Percentiles rank a stretch among this genome's conserved stretches.
phyloP scores from a whole-genome alignment of 1,284 basidiomycete genomes.

The Tilletiaria anomala region DNA sequence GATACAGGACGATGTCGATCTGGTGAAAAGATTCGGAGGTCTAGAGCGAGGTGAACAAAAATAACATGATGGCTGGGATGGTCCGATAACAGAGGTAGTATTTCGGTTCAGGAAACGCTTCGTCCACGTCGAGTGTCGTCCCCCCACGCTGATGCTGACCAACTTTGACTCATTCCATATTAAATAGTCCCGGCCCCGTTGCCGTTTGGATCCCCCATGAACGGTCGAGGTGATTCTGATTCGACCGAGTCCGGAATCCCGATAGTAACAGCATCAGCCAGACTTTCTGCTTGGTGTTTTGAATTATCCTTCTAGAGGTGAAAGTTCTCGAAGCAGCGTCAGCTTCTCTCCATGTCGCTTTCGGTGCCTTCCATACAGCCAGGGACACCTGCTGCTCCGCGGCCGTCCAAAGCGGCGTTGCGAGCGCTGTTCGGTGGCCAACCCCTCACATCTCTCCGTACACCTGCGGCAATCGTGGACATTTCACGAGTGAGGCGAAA shows the following conservation, averaged over 20 bases:
- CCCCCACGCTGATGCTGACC: too few species aligned
- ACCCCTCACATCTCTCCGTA: slow-evolving; percentile 51
- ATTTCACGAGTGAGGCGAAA: slow-evolving; percentile 55
- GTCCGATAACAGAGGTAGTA: too few species aligned
- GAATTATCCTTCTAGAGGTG: neutral
- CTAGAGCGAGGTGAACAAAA: too few species aligned
- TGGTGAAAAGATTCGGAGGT: too few species aligned
- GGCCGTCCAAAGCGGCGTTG: neutral
- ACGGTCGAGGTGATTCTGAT: neutral
- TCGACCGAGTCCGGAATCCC: neutral
- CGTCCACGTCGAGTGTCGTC: too few species aligned
- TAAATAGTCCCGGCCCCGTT: too few species aligned
- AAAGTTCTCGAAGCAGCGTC: too few species aligned
- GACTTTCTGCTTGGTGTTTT: neutral
- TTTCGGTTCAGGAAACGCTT: too few species aligned
- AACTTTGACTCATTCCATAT: too few species aligned
- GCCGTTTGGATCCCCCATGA: too few species aligned
- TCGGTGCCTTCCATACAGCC: neutral
- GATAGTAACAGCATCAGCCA: neutral
- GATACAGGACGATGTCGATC: too few species aligned
- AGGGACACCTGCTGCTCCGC: neutral
- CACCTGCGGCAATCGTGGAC: slow-evolving; percentile 65
- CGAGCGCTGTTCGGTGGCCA: slow-evolving; percentile 44
- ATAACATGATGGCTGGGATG: too few species aligned
- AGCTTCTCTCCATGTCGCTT: neutral